Conservation (phyloP, 1,284 basidiomycete species). For the Melampsora abietis-canadensis region DNA sequence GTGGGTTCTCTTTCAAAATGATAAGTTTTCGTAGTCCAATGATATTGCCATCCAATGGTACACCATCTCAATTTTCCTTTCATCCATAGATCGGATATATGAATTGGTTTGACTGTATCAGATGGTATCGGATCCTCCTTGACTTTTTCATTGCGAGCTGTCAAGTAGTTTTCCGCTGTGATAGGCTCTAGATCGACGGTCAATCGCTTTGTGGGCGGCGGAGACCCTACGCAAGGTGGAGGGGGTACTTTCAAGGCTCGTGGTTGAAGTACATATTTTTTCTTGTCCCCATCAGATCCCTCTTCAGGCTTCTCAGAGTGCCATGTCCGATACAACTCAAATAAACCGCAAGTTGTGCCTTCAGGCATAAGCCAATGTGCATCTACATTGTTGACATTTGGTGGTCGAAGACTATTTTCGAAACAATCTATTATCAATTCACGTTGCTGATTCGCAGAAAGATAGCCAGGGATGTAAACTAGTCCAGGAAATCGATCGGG, state of each 20-base stretch:
- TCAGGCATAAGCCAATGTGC: conserved; percentile 25
- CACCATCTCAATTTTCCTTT: conserved; percentile 38
- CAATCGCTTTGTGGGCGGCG: neutral
- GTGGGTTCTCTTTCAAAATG: conserved; percentile 36
- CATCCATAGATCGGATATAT: conserved; percentile 28
- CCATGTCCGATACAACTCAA: conserved; percentile 27
- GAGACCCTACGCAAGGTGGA: neutral
- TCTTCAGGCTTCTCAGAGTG: neutral
- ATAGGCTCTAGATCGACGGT: conserved; percentile 33
- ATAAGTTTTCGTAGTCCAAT: conserved; percentile 40
- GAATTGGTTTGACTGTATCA: conserved; percentile 11
- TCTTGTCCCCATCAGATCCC: neutral
- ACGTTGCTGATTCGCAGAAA: conserved; percentile 19
- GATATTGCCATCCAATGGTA: conserved; percentile 38
- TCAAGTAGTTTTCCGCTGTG: conserved; percentile 22
- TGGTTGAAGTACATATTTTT: conserved; percentile 10
- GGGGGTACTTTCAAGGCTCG: neutral
- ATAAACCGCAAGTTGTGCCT: conserved; percentile 13
- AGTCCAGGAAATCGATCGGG: conserved; percentile 27
- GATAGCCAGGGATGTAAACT: conserved; percentile 26
- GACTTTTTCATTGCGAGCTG: conserved; percentile 9
- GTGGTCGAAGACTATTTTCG: conserved; percentile 14
- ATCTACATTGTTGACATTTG: conserved; percentile 28
- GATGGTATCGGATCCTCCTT: conserved; percentile 22
- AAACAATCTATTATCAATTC: conserved; percentile 21